Conservation (phyloP, 768 basidiomycete species). For the Amanita muscaria region DNA sequence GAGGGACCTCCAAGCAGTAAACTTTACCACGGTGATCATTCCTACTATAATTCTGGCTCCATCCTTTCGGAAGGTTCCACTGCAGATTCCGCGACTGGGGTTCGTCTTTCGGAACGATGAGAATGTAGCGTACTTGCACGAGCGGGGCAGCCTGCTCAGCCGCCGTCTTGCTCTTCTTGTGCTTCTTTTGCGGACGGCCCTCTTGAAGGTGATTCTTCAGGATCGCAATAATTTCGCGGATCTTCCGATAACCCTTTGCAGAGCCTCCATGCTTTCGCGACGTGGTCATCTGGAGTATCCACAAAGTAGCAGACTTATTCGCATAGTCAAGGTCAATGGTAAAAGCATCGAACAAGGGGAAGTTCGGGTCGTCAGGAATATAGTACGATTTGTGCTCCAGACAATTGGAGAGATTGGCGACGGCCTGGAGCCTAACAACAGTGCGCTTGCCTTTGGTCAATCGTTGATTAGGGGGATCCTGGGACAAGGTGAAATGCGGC, state of each 20-base stretch:
- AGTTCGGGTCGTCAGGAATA: background rate
- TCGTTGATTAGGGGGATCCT: background rate
- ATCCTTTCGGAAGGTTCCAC: background rate
- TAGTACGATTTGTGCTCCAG: background rate
- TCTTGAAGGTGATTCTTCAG: too few species aligned
- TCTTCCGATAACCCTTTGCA: too few species aligned
- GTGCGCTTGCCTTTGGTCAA: too few species aligned
- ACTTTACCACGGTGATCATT: conserved; percentile 1
- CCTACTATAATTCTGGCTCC: background rate
- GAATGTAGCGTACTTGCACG: background rate
- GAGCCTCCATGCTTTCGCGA: too few species aligned
- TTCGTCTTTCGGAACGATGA: background rate
- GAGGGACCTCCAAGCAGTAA: too few species aligned
- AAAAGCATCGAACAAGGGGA: too few species aligned
- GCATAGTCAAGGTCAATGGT: too few species aligned
- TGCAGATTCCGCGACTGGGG: background rate
- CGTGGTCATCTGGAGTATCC: background rate
- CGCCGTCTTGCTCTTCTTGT: too few species aligned
- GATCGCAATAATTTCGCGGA: too few species aligned
- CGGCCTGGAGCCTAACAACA: background rate
- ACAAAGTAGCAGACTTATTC: too few species aligned
- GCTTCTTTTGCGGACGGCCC: too few species aligned
- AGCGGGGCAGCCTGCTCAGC: too few species aligned
- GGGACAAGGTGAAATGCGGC: background rate
- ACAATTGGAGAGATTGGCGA: background rate